Evolutionary conservation across 768 basidiomycete genomes (phyloP), one percentile per base, ranked within the genome.

Genomic region (Auricularia sp.): DNA sequence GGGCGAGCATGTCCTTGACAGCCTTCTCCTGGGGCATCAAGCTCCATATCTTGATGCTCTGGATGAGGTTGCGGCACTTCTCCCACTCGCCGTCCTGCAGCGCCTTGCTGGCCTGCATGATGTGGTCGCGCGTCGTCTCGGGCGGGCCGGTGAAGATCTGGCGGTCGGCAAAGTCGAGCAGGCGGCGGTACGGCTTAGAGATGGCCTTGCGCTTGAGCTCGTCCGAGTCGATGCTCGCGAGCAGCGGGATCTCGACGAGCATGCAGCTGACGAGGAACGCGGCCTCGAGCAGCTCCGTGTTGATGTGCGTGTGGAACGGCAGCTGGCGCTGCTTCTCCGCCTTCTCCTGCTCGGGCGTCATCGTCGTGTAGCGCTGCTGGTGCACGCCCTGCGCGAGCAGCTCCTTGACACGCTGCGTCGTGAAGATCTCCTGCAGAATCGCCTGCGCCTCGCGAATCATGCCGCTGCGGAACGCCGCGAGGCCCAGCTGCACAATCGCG

Each of bases 231-330:
- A 94, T 91, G 74, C 90, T 93, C 3, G 97, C 97, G 18, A 98
- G 79, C 29, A 98, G 77, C 2, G 97, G 97, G 18, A 99, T 94
- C 77, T 98, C 97, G 44, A 98, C 89, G 43, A 99, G 83, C 97
- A 99, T 99, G 77, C 95, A 98, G 16, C 93, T 95, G 18, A 97
- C 94, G 53, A 99, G 82, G 81, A 98, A 99, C 1, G 93, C 97
- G 21, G 95, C 95, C 75, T 98, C 97, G 64, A 98, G 80, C 8
- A 99, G 81, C 76, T 98, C 97, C 14, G 97, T 93, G 78, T 98
- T 99, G 77, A 98, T 94, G 76, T 99, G 97, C 90, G 98, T 91
- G 76, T 99, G 97, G 87, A 98, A 99, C 35, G 97, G 97, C 29
- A 99, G 82, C 70, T 98, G 93, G 39, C 97, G 85, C 68, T 93